A percentile compares a stretch with the other conserved stretches of the same genome.
These are phyloP conservation scores for Collybia mongolica DNA, from an alignment of 768 basidiomycete genomes.

Conservation along the genomic window DNA sequence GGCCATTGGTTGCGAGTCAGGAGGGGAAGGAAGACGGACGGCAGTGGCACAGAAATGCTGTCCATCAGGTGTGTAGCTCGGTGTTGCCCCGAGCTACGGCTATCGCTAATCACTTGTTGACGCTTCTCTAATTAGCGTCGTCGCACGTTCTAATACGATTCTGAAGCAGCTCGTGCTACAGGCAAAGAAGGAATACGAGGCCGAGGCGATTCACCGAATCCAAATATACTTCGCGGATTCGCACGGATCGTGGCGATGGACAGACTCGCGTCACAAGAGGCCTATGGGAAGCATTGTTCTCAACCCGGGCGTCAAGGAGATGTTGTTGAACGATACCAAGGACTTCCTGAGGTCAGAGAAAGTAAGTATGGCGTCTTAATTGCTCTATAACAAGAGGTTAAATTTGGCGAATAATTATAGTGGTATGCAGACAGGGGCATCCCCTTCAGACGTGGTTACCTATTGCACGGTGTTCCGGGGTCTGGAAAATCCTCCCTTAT, in stretches of 20 bases:
- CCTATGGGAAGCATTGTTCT: constrained; percentile 88
- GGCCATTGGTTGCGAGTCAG: constrained; percentile 83
- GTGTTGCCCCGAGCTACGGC: constrained; percentile 6
- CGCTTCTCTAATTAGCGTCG: constrained; percentile 48
- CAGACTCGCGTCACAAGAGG: constrained; percentile 83
- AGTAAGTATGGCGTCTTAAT: constrained; percentile 30
- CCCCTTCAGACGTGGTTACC: constrained; percentile 86
- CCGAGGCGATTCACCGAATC: constrained; percentile 82
- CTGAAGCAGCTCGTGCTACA: constrained; percentile 88
- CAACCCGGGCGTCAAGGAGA: constrained; percentile 87
- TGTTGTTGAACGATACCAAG: constrained; percentile 77
- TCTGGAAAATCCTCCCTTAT: constrained; percentile 87
- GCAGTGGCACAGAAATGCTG: constrained; percentile 69
- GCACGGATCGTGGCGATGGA: constrained; percentile 87
- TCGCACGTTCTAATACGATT: constrained; percentile 79
- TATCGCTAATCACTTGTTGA: too few species aligned
- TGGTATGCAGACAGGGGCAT: constrained; percentile 96
- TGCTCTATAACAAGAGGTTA: neutral
- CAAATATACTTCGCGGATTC: constrained; percentile 90
- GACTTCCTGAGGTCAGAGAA: constrained; percentile 86
- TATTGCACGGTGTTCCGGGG: constrained; percentile 82
- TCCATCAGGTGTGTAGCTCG: constrained; percentile 59
- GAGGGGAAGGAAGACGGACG: constrained; percentile 66
- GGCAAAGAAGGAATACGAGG: constrained; percentile 88
- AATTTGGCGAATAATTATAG: constrained; percentile 27